Evolutionary conservation across 176 grass and related monocot genomes (phyloP).

Genomic region (Aechmea fasciata): DNA sequence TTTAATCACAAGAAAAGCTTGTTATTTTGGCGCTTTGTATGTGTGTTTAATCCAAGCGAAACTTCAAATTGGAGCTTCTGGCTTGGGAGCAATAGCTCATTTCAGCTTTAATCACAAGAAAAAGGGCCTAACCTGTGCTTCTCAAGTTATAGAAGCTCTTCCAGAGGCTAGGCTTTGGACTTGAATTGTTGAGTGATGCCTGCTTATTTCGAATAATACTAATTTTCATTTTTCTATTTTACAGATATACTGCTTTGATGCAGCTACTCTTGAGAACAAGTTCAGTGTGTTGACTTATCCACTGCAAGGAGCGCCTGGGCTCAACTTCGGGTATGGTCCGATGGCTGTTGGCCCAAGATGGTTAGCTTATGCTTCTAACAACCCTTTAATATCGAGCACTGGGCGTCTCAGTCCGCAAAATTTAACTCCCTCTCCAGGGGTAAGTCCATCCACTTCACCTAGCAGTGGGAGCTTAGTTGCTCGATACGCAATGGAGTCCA

Average conservation of each 20-base stretch:
- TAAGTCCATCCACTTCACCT: constrained; percentile 95
- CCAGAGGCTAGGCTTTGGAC: not conserved
- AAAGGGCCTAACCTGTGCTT: too few species aligned
- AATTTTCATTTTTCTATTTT: constrained; percentile 3
- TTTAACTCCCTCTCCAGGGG: constrained; percentile 89
- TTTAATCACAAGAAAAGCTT: too few species aligned
- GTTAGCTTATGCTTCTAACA: constrained; percentile 88
- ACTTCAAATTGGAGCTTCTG: too few species aligned
- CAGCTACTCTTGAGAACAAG: constrained; percentile 94
- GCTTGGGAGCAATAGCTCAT: too few species aligned
- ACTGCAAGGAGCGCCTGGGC: constrained; percentile 75
- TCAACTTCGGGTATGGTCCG: constrained; percentile 87
- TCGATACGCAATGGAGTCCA: constrained; percentile 97
- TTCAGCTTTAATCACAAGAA: too few species aligned
- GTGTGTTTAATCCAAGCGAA: too few species aligned
- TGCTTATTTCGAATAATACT: not conserved
- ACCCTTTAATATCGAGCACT: constrained; percentile 62
- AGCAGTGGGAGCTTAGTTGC: constrained; percentile 93
- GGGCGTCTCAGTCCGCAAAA: constrained; percentile 97
- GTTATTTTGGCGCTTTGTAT: too few species aligned
- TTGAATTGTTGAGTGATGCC: not conserved
- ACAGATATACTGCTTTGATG: constrained; percentile 99
- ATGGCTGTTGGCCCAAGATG: constrained; percentile 96
- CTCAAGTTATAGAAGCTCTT: too few species aligned
- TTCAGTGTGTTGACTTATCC: constrained; percentile 87